A percentile compares a stretch with the other conserved stretches of the same genome.
phyloP scores from a whole-genome alignment of 768 basidiomycete genomes.

The Boletus rubroflammeus region DNA sequence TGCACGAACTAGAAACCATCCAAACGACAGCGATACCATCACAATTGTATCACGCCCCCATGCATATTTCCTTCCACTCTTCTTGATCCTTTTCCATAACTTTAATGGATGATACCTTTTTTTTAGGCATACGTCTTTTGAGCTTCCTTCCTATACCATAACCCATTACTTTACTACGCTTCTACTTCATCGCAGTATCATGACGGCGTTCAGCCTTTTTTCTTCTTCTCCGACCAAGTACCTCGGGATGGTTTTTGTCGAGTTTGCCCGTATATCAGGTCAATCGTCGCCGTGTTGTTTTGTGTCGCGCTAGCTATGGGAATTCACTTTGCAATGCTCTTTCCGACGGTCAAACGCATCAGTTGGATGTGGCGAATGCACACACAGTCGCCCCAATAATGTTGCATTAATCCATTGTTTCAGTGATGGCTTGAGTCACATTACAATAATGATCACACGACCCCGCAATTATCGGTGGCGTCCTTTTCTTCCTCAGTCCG shows the following conservation, averaged over 20 bases:
- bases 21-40: conserved; percentile 24
- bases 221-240: not conserved
- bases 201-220: not conserved
- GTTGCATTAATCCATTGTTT: too few relatives aligned
- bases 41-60: conserved; percentile 25
- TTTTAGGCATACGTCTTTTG: not conserved
- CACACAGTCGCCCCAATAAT: too few relatives aligned
- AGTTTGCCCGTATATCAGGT: conserved; percentile 18
- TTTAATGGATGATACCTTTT: conserved; percentile 1
- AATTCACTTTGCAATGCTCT: conserved; percentile 12
- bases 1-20: conserved; percentile 29
- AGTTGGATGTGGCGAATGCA: not conserved
- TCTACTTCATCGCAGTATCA: conserved; percentile 10
- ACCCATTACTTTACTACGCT: conserved; percentile 11
- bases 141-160: conserved; percentile 1
- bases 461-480: not conserved
- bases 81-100: conserved; percentile 4
- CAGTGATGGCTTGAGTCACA: too few relatives aligned
- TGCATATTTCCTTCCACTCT: conserved; percentile 11
- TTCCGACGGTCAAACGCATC: not conserved
- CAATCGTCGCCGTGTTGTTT: conserved; percentile 23
- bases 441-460: not conserved
- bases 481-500: not conserved
- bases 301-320: conserved; percentile 25
- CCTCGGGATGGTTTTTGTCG: conserved; percentile 13